Base-by-base conservation (phyloP, 2,329 filamentous ascomycete species). In the Colletotrichum sojae region DNA sequence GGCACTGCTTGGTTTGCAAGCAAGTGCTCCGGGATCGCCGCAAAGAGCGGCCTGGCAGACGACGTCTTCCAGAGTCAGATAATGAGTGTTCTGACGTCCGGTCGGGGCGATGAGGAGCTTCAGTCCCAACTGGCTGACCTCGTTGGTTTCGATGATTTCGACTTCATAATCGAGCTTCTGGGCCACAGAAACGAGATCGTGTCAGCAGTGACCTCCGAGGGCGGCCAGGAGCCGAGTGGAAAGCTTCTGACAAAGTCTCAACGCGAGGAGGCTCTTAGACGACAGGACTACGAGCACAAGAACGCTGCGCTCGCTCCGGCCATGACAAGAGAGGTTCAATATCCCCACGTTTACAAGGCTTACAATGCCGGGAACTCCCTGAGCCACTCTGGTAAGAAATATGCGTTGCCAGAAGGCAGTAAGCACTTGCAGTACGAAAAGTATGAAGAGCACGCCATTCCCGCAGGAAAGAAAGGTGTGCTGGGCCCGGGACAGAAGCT, bases 131-230 rank as follows among this genome's bases (percentile, higher is more conserved):
- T 99, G 43, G 94, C 93, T 0, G 96, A 99, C 74, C 89, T 98
- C 51, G 86, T 99, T 69, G 96, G 97, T 0, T 98, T 95, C 75
- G 94, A 96, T 74, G 94, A 98, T 76, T 85, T 99, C 18, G 95
- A 99, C 73, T 91, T 99, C 75, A 92, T 98, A 61, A 95, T 95
- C 71, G 94, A 98, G 71, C 83, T 98, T n/a, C 91, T 98, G 60
- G 87, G 90, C 2, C 90, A 95, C 77, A 89, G 94, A 60, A 83
- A 87, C 59, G 88, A 93, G 53, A 89, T 98, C 52, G 79, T 91
- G 12, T 81, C 86, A 4, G 80, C 82, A 5, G 77, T 82, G 12
- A 75, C 81, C 4, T 75, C 79, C 61, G 78, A 78, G 71, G 70
- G 63, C 64, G 69, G 73, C 69, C 74, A 73, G 78, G 85, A 74